Conservation (phyloP, 2,329 filamentous ascomycete genomes). For the Aaosphaeria pasadenensis region DNA sequence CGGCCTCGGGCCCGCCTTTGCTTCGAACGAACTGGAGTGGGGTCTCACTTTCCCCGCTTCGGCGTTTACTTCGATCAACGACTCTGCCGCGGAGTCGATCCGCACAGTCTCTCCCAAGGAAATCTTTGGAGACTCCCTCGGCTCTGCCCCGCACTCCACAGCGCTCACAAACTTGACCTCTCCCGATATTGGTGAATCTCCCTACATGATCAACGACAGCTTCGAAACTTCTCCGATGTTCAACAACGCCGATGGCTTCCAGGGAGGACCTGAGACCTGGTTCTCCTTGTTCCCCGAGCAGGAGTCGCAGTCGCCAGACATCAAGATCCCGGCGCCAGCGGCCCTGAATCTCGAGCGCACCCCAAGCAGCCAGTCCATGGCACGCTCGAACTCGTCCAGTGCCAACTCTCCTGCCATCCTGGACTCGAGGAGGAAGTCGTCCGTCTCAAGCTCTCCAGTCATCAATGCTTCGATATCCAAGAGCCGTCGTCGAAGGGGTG, state of each 20-base stretch:
- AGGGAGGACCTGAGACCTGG: conserved; percentile 58
- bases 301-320: conserved; percentile 4
- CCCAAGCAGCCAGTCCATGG: conserved; percentile 35
- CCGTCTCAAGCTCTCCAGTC: conserved; percentile 46
- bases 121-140: conserved; percentile 66
- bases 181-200: conserved; percentile 74
- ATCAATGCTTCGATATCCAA: conserved; percentile 70
- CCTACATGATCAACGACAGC: conserved; percentile 61
- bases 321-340: not conserved
- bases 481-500: conserved; percentile 75
- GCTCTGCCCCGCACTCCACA: conserved; percentile 77
- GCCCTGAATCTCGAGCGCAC: conserved; percentile 41
- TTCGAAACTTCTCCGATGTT: conserved; percentile 80
- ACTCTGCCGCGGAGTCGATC: conserved; percentile 35
- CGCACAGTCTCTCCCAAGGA: conserved; percentile 81
- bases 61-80: conserved; percentile 47
- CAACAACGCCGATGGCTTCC: conserved; percentile 53
- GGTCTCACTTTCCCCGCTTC: conserved; percentile 18
- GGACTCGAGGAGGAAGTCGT: conserved; percentile 40
- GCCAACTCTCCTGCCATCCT: conserved; percentile 35
- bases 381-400: conserved; percentile 33
- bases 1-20: conserved; percentile 45
- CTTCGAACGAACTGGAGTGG: conserved; percentile 29
- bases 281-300: conserved; percentile 63
- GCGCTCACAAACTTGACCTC: conserved; percentile 83